Base-by-base conservation (phyloP, 257 asterid species). In the Nicotiana obtusifolia region DNA sequence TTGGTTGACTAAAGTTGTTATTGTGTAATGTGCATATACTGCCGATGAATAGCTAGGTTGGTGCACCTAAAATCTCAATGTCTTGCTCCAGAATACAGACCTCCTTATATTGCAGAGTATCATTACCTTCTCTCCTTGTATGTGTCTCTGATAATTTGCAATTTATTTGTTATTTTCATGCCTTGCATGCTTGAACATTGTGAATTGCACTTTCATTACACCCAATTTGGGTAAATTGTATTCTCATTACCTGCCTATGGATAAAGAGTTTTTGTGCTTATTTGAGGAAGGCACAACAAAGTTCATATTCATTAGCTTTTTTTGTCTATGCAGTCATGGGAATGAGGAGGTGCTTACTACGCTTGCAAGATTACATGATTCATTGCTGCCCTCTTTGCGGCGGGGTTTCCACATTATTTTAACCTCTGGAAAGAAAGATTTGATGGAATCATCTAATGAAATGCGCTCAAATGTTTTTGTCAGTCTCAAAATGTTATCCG, bases 281-380 rank as follows among this genome's bases (percentile, higher is more conserved):
- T 54, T 33, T 61, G 1, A 20, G 41, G 54, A 20, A 60, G 24
- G 73, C 82, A 60, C 69, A 59, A 78, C 44, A 60, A 41, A 59
- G 54, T 78, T 60, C 59, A 61, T 60, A 30, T 80, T 47, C 49
- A 35, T 69, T 56, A 31, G 64, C 37, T 66, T 61, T 15, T 61
- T 85, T 86, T 64, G 77, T 82, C 59, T 84, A n/a, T 87, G 91
- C 95, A 95, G 99, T 86, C 69, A 78, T 54, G 97, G 97, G 62
- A 93, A 88, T 85, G 97, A 91, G 87, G 98, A 94, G 82, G 80
- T 94, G 90, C 91, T 94, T 67, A 83, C 86, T 31, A 87, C 92
- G 84, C 97, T 95, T 20, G 93, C 94, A 56, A 90, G 86, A 84
- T 84, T 95, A 35, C 97, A 95, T 64, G 97, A 94, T 88, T 87